phyloP scores from a whole-genome alignment of 2,329 filamentous ascomycete genomes.

The Harringtonia lauricola region DNA sequence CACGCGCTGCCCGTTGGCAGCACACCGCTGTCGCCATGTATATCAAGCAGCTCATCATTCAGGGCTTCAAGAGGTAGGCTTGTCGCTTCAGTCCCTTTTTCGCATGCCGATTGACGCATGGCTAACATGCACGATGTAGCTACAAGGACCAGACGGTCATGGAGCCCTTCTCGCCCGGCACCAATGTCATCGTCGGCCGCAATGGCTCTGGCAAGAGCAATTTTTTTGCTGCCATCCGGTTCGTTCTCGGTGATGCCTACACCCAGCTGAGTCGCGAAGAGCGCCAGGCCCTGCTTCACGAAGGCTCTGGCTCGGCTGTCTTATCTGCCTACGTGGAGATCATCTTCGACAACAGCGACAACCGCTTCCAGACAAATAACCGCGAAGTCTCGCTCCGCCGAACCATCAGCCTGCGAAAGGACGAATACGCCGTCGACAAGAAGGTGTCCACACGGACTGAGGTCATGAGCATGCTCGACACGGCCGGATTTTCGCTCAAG shows the following conservation, averaged over 20 bases:
- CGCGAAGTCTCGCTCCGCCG: conserved; percentile 83
- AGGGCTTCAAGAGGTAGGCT: conserved; percentile 97
- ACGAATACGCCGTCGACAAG: conserved; percentile 94
- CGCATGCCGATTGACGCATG: not conserved
- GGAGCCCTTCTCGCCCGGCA: conserved; percentile 93
- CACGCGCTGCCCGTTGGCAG: conserved; percentile 17
- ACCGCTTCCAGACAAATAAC: conserved; percentile 87
- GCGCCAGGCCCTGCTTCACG: conserved; percentile 90
- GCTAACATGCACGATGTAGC: conserved; percentile 35
- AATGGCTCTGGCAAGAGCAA: conserved; percentile 99
- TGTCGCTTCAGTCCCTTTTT: conserved; percentile 10
- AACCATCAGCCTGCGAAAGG: conserved; percentile 95
- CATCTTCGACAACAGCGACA: conserved; percentile 95
- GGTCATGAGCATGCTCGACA: conserved; percentile 90
- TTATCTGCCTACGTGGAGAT: conserved; percentile 99
- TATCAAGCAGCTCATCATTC: conserved; percentile 99
- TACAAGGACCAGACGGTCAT: conserved; percentile 99
- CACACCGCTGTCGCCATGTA: conserved; percentile 53
- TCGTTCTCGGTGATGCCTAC: conserved; percentile 96
- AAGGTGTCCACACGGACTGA: conserved; percentile 85
- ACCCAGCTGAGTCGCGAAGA: conserved; percentile 93
- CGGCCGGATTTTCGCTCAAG: conserved; percentile 89
- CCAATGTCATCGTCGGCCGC: conserved; percentile 96
- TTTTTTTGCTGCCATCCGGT: conserved; percentile 98
- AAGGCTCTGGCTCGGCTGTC: conserved; percentile 93